A percentile compares a stretch with the other conserved stretches of the same genome.
phyloP scores from a whole-genome alignment of 352 stramenopile genomes.

The Globisporangium nodosum region DNA sequence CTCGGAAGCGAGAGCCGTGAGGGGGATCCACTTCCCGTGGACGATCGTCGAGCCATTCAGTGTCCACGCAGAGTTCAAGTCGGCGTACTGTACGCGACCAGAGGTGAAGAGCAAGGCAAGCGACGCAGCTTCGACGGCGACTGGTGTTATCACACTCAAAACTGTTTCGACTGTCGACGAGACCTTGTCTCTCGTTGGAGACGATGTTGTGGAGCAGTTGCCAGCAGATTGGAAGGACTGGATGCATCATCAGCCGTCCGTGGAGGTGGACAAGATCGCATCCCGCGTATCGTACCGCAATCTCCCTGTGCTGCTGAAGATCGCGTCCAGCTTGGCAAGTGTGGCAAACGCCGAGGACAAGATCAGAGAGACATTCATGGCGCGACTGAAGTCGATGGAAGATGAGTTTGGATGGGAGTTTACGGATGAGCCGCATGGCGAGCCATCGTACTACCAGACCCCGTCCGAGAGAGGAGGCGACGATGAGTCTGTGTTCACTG shows the following conservation, averaged over 20 bases:
- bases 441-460: slow-evolving; percentile 31
- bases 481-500: slow-evolving; percentile 1
- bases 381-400: slow-evolving; percentile 25
- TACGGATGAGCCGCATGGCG: slow-evolving; percentile 22
- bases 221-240: slow-evolving; percentile 43
- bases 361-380: slow-evolving; percentile 30
- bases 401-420: slow-evolving; percentile 45
- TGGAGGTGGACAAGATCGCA: slow-evolving; percentile 46
- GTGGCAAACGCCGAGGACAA: slow-evolving; percentile 37
- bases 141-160: neutral
- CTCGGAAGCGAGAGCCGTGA: slow-evolving; percentile 1
- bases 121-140: neutral
- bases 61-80: slow-evolving; percentile 19
- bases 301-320: slow-evolving; percentile 59
- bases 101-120: neutral
- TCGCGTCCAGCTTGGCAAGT: slow-evolving; percentile 27
- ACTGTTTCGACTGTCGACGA: neutral
- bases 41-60: slow-evolving; percentile 50
- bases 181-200: neutral
- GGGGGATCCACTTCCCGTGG: slow-evolving; percentile 22
- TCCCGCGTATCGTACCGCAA: slow-evolving; percentile 68
- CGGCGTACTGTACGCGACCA: slow-evolving; percentile 1
- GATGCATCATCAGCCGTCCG: slow-evolving; percentile 29
- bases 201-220: slow-evolving; percentile 18
- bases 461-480: slow-evolving; percentile 21